These are phyloP conservation scores for Haematococcus lacustris DNA, from an alignment of 139 green algal species.

Conservation along the genomic window DNA sequence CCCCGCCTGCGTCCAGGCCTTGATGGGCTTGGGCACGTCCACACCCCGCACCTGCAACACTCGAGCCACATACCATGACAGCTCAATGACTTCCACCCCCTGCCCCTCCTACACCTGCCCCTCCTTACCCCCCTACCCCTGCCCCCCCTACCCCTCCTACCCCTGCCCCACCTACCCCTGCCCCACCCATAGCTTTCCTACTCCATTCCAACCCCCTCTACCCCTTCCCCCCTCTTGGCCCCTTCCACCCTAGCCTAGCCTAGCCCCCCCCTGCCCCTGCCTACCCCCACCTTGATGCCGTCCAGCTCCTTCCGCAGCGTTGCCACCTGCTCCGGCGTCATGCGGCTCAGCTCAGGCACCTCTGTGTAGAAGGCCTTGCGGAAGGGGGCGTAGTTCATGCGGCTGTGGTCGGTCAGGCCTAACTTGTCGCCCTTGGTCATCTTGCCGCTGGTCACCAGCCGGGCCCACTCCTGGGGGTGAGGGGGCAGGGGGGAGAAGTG, in stretches of 20 bases:
- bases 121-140: no score
- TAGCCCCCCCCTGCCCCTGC: no score
- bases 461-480: conserved; percentile 55
- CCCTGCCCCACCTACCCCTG: no score
- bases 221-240: no score
- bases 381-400: conserved; percentile 66
- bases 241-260: no score
- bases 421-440: conserved; percentile 89
- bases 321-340: conserved; percentile 66
- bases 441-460: conserved; percentile 57
- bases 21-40: conserved; percentile 77
- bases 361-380: conserved; percentile 49
- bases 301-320: conserved; percentile 57
- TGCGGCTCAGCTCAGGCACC: conserved; percentile 59
- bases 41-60: conserved; percentile 73
- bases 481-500: background rate
- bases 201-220: no score
- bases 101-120: no score
- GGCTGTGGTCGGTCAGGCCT: conserved; percentile 66
- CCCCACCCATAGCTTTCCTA: no score
- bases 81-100: no score
- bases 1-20: conserved; percentile 78
- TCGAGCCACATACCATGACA: no score
- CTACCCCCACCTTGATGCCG: conserved; percentile 29
- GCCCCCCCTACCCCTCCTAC: no score